A percentile compares a stretch with the other conserved stretches of the same genome.
Conservation (phyloP, 2,329 filamentous ascomycete species). For the Trichoderma guizhouense region DNA sequence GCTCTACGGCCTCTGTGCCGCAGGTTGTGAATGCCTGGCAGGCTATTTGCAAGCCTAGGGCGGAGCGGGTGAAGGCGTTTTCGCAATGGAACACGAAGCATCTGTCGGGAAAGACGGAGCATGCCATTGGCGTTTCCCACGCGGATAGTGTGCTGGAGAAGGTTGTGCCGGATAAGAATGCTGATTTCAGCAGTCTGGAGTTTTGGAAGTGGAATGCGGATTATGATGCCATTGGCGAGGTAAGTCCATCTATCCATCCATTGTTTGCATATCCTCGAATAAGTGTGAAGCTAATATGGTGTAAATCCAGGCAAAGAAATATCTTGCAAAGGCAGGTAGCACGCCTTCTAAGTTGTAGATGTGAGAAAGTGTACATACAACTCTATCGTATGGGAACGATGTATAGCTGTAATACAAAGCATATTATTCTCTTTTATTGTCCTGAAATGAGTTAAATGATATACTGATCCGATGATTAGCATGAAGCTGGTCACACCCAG, state of each 20-base stretch:
- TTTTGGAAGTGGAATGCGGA: constrained; percentile 19
- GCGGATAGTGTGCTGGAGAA: constrained; percentile 6
- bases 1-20: not conserved
- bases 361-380: too few relatives aligned
- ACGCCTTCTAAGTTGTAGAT: not conserved
- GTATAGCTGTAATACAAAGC: not conserved
- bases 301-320: not conserved
- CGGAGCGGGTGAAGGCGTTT: constrained; percentile 23
- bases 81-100: constrained; percentile 20
- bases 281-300: not conserved
- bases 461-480: not conserved
- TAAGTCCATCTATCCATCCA: not conserved
- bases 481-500: not conserved
- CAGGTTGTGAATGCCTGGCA: constrained; percentile 20
- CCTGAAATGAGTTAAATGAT: not conserved
- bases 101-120: not conserved
- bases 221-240: constrained; percentile 25
- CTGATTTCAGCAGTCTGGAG: constrained; percentile 7
- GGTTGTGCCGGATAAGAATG: constrained; percentile 10
- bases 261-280: not conserved
- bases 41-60: constrained; percentile 22
- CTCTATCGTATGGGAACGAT: not conserved
- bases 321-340: not conserved
- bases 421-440: not conserved
- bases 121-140: not conserved